Percentiles rank a stretch among this genome's conserved stretches.
Conservation (phyloP, 148 eudicot genomes). For the Persicaria maculosa region DNA sequence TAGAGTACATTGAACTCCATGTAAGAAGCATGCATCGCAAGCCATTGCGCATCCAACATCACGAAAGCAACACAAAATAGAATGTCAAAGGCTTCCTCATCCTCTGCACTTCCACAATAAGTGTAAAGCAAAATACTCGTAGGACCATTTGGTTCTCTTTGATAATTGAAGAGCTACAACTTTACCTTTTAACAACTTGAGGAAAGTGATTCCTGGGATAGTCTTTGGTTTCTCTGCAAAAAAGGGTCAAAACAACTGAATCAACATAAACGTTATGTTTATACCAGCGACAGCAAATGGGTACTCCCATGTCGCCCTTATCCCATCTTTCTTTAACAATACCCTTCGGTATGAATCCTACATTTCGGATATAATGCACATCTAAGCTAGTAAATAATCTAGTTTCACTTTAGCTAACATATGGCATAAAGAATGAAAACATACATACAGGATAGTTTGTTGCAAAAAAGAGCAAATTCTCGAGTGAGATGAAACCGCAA, state of each 20-base stretch:
- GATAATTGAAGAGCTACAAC: background rate
- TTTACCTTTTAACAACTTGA: conserved; percentile 70
- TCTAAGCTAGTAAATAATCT: conserved; percentile 16
- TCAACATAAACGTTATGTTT: conserved; percentile 77
- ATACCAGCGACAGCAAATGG: conserved; percentile 98
- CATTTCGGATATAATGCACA: conserved; percentile 34
- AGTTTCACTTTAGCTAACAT: background rate
- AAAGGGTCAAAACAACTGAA: conserved; percentile 29
- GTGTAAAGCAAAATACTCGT: background rate
- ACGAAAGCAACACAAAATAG: conserved; percentile 81
- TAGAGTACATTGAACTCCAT: conserved; percentile 81
- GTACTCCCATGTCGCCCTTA: conserved; percentile 82
- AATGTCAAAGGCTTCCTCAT: conserved; percentile 78
- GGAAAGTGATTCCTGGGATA: conserved; percentile 53
- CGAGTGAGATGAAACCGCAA: conserved; percentile 76
- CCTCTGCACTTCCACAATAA: conserved; percentile 42
- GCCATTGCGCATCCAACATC: conserved; percentile 98
- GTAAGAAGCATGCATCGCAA: conserved; percentile 87
- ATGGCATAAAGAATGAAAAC: background rate
- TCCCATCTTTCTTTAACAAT: conserved; percentile 67
- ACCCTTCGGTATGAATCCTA: conserved; percentile 73
- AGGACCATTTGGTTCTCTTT: background rate
- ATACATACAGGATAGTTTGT: conserved; percentile 63
- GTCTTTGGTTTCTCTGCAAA: conserved; percentile 72
- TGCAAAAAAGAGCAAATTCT: conserved; percentile 78